A percentile compares a stretch with the other conserved stretches of the same genome.
These are phyloP conservation scores for Vitis hybrid DNA, from an alignment of 177 flowering plant genomes.

Conservation along the genomic window DNA sequence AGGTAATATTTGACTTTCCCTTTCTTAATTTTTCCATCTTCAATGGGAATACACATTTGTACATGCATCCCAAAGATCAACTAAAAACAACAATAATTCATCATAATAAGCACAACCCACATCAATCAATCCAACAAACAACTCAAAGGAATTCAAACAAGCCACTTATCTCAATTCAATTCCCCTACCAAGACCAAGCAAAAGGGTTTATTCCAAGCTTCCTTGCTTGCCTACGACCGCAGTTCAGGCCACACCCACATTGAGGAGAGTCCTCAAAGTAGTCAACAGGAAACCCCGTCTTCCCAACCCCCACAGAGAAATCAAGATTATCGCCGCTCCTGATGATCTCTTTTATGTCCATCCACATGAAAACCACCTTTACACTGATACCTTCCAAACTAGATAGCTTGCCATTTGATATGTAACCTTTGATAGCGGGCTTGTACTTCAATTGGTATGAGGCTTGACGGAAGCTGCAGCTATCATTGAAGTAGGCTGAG, in stretches of 20 bases:
- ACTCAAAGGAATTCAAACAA: background rate
- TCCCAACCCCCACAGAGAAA: constrained; percentile 43
- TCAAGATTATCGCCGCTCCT: constrained; percentile 31
- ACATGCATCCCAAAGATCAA: no score
- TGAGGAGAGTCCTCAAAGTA: constrained; percentile 39
- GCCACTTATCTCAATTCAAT: no score
- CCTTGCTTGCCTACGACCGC: constrained; percentile 9
- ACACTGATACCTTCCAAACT: constrained; percentile 40
- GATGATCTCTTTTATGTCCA: constrained; percentile 35
- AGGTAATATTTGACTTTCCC: no score
- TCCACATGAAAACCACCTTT: constrained; percentile 39
- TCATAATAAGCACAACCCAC: no score
- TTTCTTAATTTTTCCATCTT: no score
- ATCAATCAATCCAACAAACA: background rate
- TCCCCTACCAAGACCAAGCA: constrained; percentile 15
- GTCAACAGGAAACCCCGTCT: constrained; percentile 35
- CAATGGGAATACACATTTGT: no score
- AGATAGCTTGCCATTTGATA: constrained; percentile 26
- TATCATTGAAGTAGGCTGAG: constrained; percentile 25
- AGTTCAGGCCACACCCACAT: constrained; percentile 50
- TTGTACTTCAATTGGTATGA: constrained; percentile 36
- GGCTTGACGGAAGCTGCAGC: constrained; percentile 36
- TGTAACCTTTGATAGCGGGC: constrained; percentile 30
- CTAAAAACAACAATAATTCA: no score
- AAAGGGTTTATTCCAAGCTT: constrained; percentile 12